Evolutionary conservation across 345 rosid genomes (phyloP), one percentile per base, ranked within the genome.

Genomic region (Syzygium aqueum): DNA sequence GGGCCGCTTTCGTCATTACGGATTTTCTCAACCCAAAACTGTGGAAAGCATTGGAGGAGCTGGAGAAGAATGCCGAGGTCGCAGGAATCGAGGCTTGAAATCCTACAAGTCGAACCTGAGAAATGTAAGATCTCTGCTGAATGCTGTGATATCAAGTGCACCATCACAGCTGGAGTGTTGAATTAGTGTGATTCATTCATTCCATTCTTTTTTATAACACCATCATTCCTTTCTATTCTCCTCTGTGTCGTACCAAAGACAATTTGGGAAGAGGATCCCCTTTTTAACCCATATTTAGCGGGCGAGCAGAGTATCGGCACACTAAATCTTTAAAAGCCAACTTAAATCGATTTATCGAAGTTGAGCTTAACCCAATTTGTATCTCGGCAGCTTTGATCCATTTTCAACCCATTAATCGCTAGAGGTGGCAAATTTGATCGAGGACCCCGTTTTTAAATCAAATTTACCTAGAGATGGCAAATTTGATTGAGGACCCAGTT

Each of bases 1-100:
- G 90, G 27, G 90, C 92, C 3, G 46, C 73, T 12, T 65, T 91
- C 30, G 87, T 91, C 77, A 90, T 91, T 22, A 85, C 86, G 88
- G 89, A 88, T 80, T 92, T 86, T 28, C 78, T 77, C 11, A 91
- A 92, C 86, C 91, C 84, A 5, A 91, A 87, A 73, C 83, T 92
- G 40, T 90, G 93, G 93, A 85, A 65, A 11, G 91, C 85, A 6
- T 59, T 91, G 56, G 85, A 88, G 67, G 88, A 89, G 80, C 85
- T 90, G 22, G n/a, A 85, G 28, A 77, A 49, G 86, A 30, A 77
- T 46, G 51, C 30, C 53, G 33, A 28, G 16, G 52, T 82, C 28
- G 11, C 19, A 7, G 85, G 53, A 16, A 49, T 82, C n/a, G 0
- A 22, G 27, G 50, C 51, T 82, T 40, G n/a, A 25, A 78, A 61